These are phyloP conservation scores for Sanghuangporus weigelae DNA, from an alignment of 1,284 basidiomycete genomes.

Conservation along the genomic window DNA sequence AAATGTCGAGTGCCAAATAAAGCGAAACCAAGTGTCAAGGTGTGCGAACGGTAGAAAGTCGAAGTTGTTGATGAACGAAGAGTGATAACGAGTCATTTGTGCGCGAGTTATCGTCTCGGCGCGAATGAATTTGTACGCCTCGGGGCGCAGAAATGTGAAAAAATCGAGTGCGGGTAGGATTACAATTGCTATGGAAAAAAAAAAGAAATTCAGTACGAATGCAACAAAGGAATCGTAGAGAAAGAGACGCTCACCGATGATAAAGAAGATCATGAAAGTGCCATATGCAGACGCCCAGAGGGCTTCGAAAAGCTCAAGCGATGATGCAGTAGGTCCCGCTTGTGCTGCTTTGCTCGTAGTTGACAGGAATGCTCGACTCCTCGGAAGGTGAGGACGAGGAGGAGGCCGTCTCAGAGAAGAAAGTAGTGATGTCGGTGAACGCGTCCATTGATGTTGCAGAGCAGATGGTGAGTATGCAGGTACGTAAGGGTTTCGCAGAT, in stretches of 20 bases:
- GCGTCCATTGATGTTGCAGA: conserved; percentile 2
- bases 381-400: background rate
- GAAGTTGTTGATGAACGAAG: background rate
- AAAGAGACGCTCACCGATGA: background rate
- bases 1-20: background rate
- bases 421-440: conserved; percentile 3
- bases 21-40: background rate
- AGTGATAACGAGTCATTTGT: background rate
- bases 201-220: background rate
- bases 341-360: background rate
- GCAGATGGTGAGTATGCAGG: background rate
- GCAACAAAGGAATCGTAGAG: background rate
- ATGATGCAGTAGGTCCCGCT: conserved; percentile 7
- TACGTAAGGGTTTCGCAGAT: background rate
- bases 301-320: background rate
- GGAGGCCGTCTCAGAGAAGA: background rate
- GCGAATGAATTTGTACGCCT: background rate
- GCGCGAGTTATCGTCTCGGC: background rate
- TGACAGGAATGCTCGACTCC: conserved; percentile 9
- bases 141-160: background rate
- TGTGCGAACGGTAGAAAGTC: background rate
- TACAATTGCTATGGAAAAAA: background rate
- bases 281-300: background rate
- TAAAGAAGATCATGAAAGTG: background rate
- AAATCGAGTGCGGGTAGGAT: background rate